A percentile compares a stretch with the other conserved stretches of the same genome.
Evolutionary conservation across 1,284 basidiomycete genomes (phyloP).

Genomic region (Apiotrichum veenhuisii): DNA sequence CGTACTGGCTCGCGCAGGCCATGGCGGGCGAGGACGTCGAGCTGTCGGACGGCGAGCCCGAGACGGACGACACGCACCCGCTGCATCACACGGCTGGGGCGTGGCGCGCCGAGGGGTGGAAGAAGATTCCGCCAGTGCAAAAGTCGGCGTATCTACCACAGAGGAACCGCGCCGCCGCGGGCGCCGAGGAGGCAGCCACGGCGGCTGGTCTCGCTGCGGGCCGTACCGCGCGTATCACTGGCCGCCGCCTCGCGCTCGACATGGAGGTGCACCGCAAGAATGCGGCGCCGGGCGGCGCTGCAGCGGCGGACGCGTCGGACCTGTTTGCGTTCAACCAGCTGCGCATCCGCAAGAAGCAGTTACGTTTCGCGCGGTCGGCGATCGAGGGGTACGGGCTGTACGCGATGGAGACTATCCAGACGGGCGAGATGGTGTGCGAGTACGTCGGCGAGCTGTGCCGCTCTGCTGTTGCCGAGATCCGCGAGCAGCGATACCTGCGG

Average conservation of each 20-base stretch:
- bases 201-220: slow-evolving; percentile 59
- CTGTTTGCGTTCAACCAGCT: slow-evolving; percentile 96
- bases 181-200: slow-evolving; percentile 39
- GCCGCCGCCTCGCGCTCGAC: slow-evolving; percentile 87
- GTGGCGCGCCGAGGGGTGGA: slow-evolving; percentile 82
- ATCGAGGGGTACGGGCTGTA: slow-evolving; percentile 99
- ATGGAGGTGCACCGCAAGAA: slow-evolving; percentile 83
- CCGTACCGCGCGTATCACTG: slow-evolving; percentile 87
- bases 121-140: slow-evolving; percentile 86
- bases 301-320: slow-evolving; percentile 51
- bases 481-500: slow-evolving; percentile 93
- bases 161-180: slow-evolving; percentile 56
- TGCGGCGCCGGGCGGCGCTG: neutral
- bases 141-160: slow-evolving; percentile 77
- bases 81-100: slow-evolving; percentile 34
- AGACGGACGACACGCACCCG: slow-evolving; percentile 30
- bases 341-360: slow-evolving; percentile 94
- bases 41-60: slow-evolving; percentile 24
- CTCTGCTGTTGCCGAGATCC: slow-evolving; percentile 91
- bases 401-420: slow-evolving; percentile 87
- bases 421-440: slow-evolving; percentile 99
- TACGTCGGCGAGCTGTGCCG: slow-evolving; percentile 97
- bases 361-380: slow-evolving; percentile 89
- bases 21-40: slow-evolving; percentile 54
- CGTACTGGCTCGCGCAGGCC: slow-evolving; percentile 67